These are phyloP conservation scores for Potentilla sterilis DNA, from an alignment of 306 rosid genomes.

Conservation along the genomic window DNA sequence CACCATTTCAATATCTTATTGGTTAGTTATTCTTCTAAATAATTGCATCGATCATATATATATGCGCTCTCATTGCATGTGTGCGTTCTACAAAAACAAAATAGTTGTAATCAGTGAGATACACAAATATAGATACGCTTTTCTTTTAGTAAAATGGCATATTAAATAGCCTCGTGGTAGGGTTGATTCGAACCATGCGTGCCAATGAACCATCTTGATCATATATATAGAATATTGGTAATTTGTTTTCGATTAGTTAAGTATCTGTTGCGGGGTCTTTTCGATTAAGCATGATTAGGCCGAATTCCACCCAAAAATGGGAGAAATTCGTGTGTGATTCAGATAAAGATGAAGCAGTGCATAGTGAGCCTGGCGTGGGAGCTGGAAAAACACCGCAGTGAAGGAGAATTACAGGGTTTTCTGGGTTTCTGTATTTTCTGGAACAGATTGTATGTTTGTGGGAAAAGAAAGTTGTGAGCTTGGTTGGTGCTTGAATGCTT, in stretches of 20 bases:
- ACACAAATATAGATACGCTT: not conserved
- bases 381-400: too few relatives aligned
- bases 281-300: too few relatives aligned
- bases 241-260: not conserved
- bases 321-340: too few relatives aligned
- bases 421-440: too few relatives aligned
- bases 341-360: too few relatives aligned
- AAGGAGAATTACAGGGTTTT: too few relatives aligned
- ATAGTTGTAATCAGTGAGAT: not conserved
- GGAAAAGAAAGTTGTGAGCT: too few relatives aligned
- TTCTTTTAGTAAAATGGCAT: not conserved
- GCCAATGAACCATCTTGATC: not conserved
- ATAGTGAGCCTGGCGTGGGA: too few relatives aligned
- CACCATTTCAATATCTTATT: not conserved
- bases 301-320: too few relatives aligned
- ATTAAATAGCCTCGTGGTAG: not conserved
- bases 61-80: not conserved
- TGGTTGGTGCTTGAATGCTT: too few relatives aligned
- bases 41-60: not conserved
- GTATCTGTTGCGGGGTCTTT: too few relatives aligned
- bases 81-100: not conserved
- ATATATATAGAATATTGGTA: not conserved
- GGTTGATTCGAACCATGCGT: not conserved
- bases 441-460: too few relatives aligned
- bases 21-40: not conserved